Conservation (phyloP, 306 rosid species). For the Castanopsis chinensis region DNA sequence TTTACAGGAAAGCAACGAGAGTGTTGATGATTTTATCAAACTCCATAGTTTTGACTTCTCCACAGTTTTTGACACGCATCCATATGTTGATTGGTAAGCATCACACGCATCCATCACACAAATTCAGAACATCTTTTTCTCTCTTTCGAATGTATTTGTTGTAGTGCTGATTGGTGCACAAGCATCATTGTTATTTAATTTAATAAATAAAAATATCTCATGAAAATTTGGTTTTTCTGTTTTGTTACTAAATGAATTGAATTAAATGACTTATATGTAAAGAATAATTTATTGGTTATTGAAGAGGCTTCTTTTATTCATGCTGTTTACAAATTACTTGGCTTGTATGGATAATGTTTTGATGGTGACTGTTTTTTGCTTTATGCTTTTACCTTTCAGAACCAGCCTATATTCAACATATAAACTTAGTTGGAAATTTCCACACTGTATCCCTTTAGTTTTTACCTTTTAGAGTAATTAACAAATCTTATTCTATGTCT, state of each 20-base stretch:
- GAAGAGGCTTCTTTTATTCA: constrained; percentile 24
- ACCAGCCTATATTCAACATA: constrained; percentile 8
- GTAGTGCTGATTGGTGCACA: constrained; percentile 78
- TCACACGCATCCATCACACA: constrained; percentile 18
- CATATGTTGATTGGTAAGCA: not conserved
- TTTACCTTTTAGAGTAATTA: constrained; percentile 1
- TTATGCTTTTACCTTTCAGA: constrained; percentile 5
- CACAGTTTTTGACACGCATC: too few relatives aligned
- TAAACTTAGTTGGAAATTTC: not conserved
- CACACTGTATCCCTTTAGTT: not conserved
- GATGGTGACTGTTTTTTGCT: constrained; percentile 6
- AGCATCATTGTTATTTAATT: constrained; percentile 65
- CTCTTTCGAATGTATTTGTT: constrained; percentile 59
- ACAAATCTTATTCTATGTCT: not conserved
- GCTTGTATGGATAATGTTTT: constrained; percentile 18
- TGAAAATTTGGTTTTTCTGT: constrained; percentile 41
- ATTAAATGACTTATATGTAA: constrained; percentile 13
- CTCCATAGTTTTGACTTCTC: too few relatives aligned
- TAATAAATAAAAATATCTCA: constrained; percentile 54
- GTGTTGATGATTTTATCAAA: too few relatives aligned
- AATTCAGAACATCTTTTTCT: constrained; percentile 49
- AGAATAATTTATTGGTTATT: constrained; percentile 24
- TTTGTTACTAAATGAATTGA: constrained; percentile 29
- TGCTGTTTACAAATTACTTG: constrained; percentile 4
- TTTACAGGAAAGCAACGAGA: too few relatives aligned